Evolutionary conservation across 768 basidiomycete species (phyloP).

Genomic region (Pleurotus tuoliensis): DNA sequence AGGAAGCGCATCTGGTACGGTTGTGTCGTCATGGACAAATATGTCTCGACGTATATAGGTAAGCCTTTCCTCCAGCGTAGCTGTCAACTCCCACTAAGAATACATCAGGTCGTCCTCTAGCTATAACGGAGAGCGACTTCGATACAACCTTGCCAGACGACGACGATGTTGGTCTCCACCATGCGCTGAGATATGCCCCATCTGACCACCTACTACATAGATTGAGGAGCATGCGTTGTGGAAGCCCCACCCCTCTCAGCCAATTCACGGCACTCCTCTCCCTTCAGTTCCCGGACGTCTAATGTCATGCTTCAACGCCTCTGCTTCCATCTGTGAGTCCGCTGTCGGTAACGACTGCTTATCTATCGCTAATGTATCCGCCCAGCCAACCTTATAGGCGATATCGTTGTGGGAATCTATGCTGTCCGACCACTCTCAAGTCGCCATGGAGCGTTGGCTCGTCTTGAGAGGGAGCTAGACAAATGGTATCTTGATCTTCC

Average conservation of each 20-base stretch:
- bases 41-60: constrained; percentile 78
- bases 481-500: constrained; percentile 76
- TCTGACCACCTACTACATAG: constrained; percentile 24
- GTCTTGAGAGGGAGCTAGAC: constrained; percentile 59
- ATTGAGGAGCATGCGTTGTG: constrained; percentile 62
- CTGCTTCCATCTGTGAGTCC: constrained; percentile 64
- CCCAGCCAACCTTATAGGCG: constrained; percentile 63
- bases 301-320: constrained; percentile 76
- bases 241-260: constrained; percentile 31
- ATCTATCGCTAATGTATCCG: constrained; percentile 4
- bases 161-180: constrained; percentile 42
- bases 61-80: constrained; percentile 15
- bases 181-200: not conserved
- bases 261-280: constrained; percentile 7
- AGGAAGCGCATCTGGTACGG: constrained; percentile 75
- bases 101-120: constrained; percentile 57
- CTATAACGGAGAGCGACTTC: constrained; percentile 72
- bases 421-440: constrained; percentile 53
- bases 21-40: constrained; percentile 76
- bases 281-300: constrained; percentile 39
- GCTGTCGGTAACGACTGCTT: not conserved
- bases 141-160: constrained; percentile 65
- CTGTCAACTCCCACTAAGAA: constrained; percentile 2
- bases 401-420: constrained; percentile 69
- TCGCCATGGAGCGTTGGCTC: constrained; percentile 53